Evolutionary conservation across 2,329 filamentous ascomycete species (phyloP), one percentile per base, ranked within the genome.

Genomic region (Penicillium psychrosexuale): DNA sequence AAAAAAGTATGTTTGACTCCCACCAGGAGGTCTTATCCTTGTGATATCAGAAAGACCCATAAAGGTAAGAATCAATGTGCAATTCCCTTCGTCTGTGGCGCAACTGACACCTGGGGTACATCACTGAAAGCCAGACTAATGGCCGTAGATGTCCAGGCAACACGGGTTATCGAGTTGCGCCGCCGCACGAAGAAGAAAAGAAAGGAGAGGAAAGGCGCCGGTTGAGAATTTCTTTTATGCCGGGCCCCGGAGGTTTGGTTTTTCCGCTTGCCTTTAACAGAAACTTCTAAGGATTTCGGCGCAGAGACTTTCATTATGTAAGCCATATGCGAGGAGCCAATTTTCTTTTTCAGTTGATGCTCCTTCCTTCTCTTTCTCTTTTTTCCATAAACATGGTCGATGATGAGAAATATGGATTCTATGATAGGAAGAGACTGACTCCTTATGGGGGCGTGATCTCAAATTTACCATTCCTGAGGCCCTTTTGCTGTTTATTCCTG

Each of bases 71-170:
- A 80, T 77, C 79, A 76, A 80, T 74, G 78, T 90, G 88, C 88
- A 91, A 93, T 93, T 89, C 81, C 82, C 77, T 88, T 76, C 58
- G 71, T 90, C 88, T 92, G 83, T 82, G 86, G 84, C 86, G 84
- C 82, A 84, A 88, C 83, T 85, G 88, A 91, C 88, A 86, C 88
- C 85, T 85, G 77, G 30, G 75, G 66, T 72, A 77, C 79, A 82
- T 76, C 74, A 79, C 59, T 72, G 63, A 72, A 67, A 54, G 59
- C 47, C 56, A 51, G 55, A 58, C 49, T 42, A 60, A 47, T 63
- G 48, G 61, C 68, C 71, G 68, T 78, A 79, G 72, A 76, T 77
- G 86, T 80, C 80, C 83, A 86, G 88, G 88, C 87, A 91, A 91
- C 87, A 89, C 85, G 87, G 87, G 84, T 82, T 83, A 76, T 79